Base-by-base conservation (phyloP, 2,329 filamentous ascomycete genomes). In the Ophiostoma ips region DNA sequence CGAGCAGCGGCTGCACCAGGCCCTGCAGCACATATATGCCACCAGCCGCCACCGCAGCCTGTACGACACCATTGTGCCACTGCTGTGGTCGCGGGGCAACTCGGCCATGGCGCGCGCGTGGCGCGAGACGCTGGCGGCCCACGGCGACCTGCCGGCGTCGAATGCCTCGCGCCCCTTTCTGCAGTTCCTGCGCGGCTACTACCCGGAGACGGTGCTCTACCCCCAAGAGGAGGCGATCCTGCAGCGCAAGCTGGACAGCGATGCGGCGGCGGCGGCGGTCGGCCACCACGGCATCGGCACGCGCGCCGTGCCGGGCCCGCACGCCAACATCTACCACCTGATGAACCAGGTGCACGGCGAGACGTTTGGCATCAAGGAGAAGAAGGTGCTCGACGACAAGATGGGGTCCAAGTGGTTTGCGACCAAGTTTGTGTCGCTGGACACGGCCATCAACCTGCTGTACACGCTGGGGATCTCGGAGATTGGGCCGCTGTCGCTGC, bases 381-480 rank as follows among this genome's bases (percentile, higher is more conserved):
- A 73, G 53, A 64, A 66, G 12, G 33, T 40, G 9, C 75, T 79
- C 55, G 82, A 77, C 58, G 86, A 92, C 62, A 66, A 70, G 1
- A 73, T 94, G 30, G 83, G 84, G 16, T 84, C 88, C n/a, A 77
- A 81, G 55, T 79, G 87, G 68, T 89, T 95, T 61, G 88, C 88
- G 10, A 81, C 72, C 51, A 68, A 67, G 16, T 84, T 85, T 63
- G 73, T 92, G 19, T 77, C 81, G 1, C 69, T 88, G 10, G 79
- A 89, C 50, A 76, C 83, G 56, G 78, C 87, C 24, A 77, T 94
- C 50, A 76, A 76, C 33, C 73, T 84, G 7, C 68, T 92, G 16
- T 71, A 75, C 50, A 77, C 84, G 58, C 75, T 94, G 48, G 84
- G 84, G 2, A 69, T 94, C 5, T 71, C 77, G 45, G 68, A 71